A percentile compares a stretch with the other conserved stretches of the same genome.
Conservation (phyloP, 805 yeast genomes). For the Scheffersomyces amazonensis region DNA sequence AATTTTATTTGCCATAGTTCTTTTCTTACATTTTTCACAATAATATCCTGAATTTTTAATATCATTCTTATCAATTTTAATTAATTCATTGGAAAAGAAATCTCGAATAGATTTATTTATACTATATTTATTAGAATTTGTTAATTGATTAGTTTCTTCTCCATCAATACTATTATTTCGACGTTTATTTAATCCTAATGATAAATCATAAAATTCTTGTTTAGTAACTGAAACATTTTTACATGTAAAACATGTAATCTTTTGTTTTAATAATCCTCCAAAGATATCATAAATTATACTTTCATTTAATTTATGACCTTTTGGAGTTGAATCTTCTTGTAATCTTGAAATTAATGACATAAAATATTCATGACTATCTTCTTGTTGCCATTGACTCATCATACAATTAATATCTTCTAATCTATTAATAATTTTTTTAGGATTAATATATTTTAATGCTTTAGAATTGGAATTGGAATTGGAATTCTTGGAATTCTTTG, state of each 20-base stretch:
- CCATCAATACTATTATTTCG: constrained; percentile 10
- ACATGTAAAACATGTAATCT: constrained; percentile 80
- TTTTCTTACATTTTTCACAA: constrained; percentile 81
- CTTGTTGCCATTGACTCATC: constrained; percentile 98
- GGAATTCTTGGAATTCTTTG: constrained; percentile 15
- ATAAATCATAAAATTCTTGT: constrained; percentile 91
- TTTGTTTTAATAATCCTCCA: constrained; percentile 86
- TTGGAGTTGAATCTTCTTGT: constrained; percentile 92
- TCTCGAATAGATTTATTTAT: constrained; percentile 74
- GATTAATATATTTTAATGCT: constrained; percentile 58
- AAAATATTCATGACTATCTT: constrained; percentile 95
- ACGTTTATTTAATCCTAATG: constrained; percentile 66
- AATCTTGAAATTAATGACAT: constrained; percentile 86
- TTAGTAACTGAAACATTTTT: constrained; percentile 80
- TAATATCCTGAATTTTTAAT: constrained; percentile 65
- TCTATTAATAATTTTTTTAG: constrained; percentile 66
- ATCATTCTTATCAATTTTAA: constrained; percentile 64
- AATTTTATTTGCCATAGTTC: constrained; percentile 75
- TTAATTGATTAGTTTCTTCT: constrained; percentile 13
- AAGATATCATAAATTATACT: constrained; percentile 89
- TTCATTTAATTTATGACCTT: constrained; percentile 76
- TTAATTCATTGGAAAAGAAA: constrained; percentile 78
- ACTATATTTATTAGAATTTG: constrained; percentile 43
- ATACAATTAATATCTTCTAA: constrained; percentile 85
- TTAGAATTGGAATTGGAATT: constrained; percentile 12